A percentile compares a stretch with the other conserved stretches of the same genome.
Evolutionary conservation across 805 yeast species (phyloP).

Genomic region (Suhomyces prunicola): DNA sequence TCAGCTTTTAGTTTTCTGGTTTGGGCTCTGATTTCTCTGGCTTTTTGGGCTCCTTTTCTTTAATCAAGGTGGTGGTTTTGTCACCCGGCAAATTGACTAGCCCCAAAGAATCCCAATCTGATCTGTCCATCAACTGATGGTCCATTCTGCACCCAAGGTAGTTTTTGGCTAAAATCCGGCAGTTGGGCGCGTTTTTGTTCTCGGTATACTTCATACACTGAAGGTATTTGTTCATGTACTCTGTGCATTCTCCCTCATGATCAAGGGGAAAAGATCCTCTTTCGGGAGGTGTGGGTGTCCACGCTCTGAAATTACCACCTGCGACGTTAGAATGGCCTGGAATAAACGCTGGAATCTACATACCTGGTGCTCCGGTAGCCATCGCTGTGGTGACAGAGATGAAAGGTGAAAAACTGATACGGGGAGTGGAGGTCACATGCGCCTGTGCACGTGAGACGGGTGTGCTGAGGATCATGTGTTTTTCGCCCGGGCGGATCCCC

Average conservation of each 20-base stretch:
- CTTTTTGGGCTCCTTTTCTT: neutral
- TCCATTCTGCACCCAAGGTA: conserved; percentile 91
- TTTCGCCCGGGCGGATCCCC: neutral
- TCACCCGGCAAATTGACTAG: conserved; percentile 41
- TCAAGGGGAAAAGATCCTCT: conserved; percentile 95
- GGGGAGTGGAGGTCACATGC: neutral
- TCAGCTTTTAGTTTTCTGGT: too few relatives aligned
- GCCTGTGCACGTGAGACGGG: neutral
- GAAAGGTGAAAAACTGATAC: neutral
- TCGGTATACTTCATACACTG: conserved; percentile 72
- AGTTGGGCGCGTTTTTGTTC: conserved; percentile 88
- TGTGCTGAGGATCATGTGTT: neutral
- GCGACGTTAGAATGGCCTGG: neutral
- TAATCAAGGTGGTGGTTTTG: conserved; percentile 4
- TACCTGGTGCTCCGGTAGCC: conserved; percentile 41
- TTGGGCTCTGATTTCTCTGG: neutral
- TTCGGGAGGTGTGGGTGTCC: conserved; percentile 91
- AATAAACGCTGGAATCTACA: conserved; percentile 5
- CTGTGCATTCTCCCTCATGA: conserved; percentile 78
- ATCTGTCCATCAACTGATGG: conserved; percentile 44
- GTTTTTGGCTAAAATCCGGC: conserved; percentile 76
- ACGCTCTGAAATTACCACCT: conserved; percentile 22
- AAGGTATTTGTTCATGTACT: conserved; percentile 70
- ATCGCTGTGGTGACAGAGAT: conserved; percentile 9
- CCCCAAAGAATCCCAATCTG: conserved; percentile 44